Conservation (phyloP, 1,139 yeast species). For the Tardiomyces blankii region DNA sequence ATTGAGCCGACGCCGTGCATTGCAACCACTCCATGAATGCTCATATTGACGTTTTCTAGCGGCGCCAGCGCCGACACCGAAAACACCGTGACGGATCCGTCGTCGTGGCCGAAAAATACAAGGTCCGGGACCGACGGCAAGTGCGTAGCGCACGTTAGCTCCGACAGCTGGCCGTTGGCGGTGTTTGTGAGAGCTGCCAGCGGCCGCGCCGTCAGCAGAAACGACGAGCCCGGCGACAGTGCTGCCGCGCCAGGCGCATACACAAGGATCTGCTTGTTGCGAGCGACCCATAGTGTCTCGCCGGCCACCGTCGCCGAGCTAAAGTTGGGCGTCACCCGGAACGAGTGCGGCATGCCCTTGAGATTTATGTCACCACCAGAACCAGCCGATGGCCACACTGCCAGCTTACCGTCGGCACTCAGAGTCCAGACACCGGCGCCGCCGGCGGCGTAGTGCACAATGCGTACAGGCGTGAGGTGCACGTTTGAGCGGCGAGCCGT, state of each 20-base stretch:
- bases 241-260: conserved; percentile 20
- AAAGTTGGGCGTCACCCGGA: conserved; percentile 22
- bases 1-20: conserved; percentile 23
- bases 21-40: conserved; percentile 24
- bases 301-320: conserved; percentile 21
- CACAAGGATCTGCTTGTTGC: conserved; percentile 22
- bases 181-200: conserved; percentile 1
- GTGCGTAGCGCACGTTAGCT: conserved; percentile 24
- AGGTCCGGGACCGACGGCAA: conserved; percentile 19
- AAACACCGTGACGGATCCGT: conserved; percentile 29
- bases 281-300: conserved; percentile 26
- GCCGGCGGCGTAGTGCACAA: conserved; percentile 15
- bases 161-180: neutral
- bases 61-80: conserved; percentile 14
- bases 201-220: conserved; percentile 5
- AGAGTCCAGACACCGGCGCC: conserved; percentile 25
- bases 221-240: neutral
- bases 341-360: conserved; percentile 19
- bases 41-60: conserved; percentile 24
- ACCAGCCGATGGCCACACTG: conserved; percentile 22
- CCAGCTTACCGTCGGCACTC: conserved; percentile 30
- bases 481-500: conserved; percentile 16
- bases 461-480: conserved; percentile 21
- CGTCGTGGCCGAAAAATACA: conserved; percentile 32
- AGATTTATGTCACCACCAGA: conserved; percentile 8